phyloP scores from a whole-genome alignment of 495 filamentous ascomycete genomes.

The Glonium stellatum region DNA sequence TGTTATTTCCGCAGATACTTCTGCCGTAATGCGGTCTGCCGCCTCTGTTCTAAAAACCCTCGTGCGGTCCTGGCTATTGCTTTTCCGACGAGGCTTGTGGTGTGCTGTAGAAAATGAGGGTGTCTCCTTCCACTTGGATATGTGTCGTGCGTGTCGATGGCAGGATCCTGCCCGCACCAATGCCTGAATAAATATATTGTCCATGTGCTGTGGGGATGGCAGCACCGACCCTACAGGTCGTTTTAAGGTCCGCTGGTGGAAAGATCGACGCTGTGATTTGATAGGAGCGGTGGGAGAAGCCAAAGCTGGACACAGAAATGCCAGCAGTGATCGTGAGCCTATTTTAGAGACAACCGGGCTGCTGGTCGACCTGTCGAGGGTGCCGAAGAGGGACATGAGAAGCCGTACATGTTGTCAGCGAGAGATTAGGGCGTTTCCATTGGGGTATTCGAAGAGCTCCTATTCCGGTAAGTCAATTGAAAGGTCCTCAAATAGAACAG shows the following conservation, averaged over 20 bases:
- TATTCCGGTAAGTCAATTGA: not conserved
- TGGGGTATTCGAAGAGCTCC: not conserved
- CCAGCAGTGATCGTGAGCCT: constrained; percentile 40
- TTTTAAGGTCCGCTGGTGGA: not conserved
- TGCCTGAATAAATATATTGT: constrained; percentile 56
- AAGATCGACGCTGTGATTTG: constrained; percentile 2
- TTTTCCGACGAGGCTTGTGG: constrained; percentile 23
- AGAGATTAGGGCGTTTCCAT: constrained; percentile 2
- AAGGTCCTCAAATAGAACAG: not conserved
- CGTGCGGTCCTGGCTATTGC: not conserved
- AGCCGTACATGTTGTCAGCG: constrained; percentile 54
- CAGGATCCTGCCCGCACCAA: constrained; percentile 59
- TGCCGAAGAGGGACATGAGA: constrained; percentile 59
- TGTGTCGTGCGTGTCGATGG: constrained; percentile 43
- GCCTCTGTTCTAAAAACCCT: constrained; percentile 7
- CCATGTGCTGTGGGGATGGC: constrained; percentile 35
- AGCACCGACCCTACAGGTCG: constrained; percentile 2
- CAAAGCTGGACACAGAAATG: constrained; percentile 36
- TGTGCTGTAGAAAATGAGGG: constrained; percentile 4
- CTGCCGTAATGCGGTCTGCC: constrained; percentile 1
- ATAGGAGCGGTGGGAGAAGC: not conserved
- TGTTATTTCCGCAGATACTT: constrained; percentile 8
- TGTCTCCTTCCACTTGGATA: constrained; percentile 1
- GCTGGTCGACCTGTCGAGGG: constrained; percentile 45
- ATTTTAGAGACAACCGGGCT: constrained; percentile 45